These are phyloP conservation scores for Selenicereus undatus DNA, from an alignment of 148 eudicot genomes.

Conservation along the genomic window DNA sequence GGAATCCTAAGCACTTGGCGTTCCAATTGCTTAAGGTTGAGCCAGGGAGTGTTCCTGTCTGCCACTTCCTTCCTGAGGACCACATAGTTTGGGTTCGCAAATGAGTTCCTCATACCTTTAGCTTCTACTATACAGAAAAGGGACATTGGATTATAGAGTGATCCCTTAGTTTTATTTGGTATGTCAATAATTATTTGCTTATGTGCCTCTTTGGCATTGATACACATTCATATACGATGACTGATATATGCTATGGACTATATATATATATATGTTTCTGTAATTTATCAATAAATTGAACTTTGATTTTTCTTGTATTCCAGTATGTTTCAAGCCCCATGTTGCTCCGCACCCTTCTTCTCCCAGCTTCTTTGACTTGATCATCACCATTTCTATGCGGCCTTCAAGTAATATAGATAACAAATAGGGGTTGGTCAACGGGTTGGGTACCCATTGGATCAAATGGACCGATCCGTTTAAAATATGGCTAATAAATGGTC, in stretches of 20 bases:
- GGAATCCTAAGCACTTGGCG: constrained; percentile 41
- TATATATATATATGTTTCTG: neutral
- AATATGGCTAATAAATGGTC: no score
- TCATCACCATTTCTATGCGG: neutral
- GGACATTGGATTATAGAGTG: neutral
- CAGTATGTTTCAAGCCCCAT: neutral
- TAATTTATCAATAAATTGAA: neutral
- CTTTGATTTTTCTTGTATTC: neutral
- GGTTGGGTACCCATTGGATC: no score
- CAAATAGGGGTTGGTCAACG: no score
- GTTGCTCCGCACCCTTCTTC: neutral
- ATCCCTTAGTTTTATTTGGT: neutral
- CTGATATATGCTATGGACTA: neutral
- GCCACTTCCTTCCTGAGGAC: constrained; percentile 26
- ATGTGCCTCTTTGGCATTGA: neutral
- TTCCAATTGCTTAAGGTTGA: constrained; percentile 32
- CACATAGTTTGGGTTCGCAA: constrained; percentile 36
- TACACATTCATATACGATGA: neutral
- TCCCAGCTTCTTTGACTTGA: neutral
- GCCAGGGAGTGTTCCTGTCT: constrained; percentile 31
- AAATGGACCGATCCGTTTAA: no score
- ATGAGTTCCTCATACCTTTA: neutral
- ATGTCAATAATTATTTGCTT: neutral
- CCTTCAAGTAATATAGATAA: no score
- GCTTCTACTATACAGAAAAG: no score